Base-by-base conservation (phyloP, 495 filamentous ascomycete genomes). In the Neurospora sp. region DNA sequence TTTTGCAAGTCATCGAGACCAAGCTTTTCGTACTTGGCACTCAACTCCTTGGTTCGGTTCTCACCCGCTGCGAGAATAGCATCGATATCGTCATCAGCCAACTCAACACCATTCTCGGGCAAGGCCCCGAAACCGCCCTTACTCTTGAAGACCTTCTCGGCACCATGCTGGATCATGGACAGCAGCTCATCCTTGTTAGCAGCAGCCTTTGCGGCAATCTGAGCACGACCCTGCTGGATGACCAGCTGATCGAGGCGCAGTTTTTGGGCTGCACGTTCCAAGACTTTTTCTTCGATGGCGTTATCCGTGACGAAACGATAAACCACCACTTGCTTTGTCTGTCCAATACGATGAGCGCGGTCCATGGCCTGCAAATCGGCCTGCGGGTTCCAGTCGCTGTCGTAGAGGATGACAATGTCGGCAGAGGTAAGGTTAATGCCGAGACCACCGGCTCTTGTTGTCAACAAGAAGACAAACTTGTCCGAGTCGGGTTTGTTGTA, bases 331-430 rank as follows among this genome's bases (percentile, higher is more conserved):
- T 99, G 96, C 82, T 99, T 99, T 1, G 93, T 99, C 82, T 99
- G 96, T 66, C 96, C 96, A 79, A 99, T 99, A 83, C 96, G 93
- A 85, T 99, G 96, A 39, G 96, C 96, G 75, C 96, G 92, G 75
- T 99, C 96, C 96, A 99, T 99, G 54, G 96, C 96, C 83, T 99
- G 96, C 66, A 99, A 82, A 89, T 99, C 96, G 18, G 96, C 96
- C 82, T 99, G 96, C 7, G 96, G 96, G 76, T 99, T 99, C 96
- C 96, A 99, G 79, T 99, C 96, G 80, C 94, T 97, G 80, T 99
- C 96, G 79, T 94, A 99, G n/a, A 99, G 89, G 23, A 99, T 90
- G 44, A 99, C 96, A 76, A 99, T 96, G 77, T 99, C 96, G 39
- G 96, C 96, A 72, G 88, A 91, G 6, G 96, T 99, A 80, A 99